A percentile compares a stretch with the other conserved stretches of the same genome.
Conservation (phyloP, 2,329 filamentous ascomycete species). For the Thielaviopsis populi region DNA sequence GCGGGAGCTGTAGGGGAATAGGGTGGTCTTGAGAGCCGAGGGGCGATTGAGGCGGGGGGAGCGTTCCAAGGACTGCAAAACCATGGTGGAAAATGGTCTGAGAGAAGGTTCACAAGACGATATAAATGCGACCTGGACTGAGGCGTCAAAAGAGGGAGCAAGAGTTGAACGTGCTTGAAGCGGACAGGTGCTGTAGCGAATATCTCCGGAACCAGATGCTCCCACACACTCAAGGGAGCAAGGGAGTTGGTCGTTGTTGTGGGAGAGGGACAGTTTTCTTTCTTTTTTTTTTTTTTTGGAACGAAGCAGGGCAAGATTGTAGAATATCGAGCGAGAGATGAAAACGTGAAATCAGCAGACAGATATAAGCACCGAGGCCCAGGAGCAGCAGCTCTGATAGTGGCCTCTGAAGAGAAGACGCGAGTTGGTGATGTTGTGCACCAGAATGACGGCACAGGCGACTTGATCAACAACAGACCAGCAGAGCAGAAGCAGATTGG, state of each 20-base stretch:
- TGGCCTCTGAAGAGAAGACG: too few relatives aligned
- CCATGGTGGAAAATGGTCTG: not conserved
- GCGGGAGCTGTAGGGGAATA: not conserved
- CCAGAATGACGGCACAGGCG: not conserved
- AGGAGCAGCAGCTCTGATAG: too few relatives aligned
- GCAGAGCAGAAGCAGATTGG: not conserved
- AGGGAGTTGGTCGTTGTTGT: too few relatives aligned
- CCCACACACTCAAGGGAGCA: not conserved
- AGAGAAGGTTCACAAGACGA: not conserved
- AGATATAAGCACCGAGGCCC: not conserved
- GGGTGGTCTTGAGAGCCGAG: not conserved
- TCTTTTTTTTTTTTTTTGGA: not conserved
- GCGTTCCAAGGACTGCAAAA: not conserved
- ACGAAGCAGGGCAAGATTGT: not conserved
- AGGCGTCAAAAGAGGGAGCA: not conserved
- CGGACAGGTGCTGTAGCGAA: not conserved
- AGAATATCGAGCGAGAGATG: not conserved
- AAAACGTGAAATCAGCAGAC: not conserved
- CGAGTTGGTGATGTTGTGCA: not conserved
- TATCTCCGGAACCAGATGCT: conserved; percentile 1
- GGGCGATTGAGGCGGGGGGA: conserved; percentile 2
- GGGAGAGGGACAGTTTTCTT: too few relatives aligned
- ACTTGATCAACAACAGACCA: not conserved
- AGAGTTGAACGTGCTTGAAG: not conserved
- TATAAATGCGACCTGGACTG: not conserved